These are phyloP conservation scores for Pseudoturritis turrita DNA, from an alignment of 345 rosid species.

Conservation along the genomic window DNA sequence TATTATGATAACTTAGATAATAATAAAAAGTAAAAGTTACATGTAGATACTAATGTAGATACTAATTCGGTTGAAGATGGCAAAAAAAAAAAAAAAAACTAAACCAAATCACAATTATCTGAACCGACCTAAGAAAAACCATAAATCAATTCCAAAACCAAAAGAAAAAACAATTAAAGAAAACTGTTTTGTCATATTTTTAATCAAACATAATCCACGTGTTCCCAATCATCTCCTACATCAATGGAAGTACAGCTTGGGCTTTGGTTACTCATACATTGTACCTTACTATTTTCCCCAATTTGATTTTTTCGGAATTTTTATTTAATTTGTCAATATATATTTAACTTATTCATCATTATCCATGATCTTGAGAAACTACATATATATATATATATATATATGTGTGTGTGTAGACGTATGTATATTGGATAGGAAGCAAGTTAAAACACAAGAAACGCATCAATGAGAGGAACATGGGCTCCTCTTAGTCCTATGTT, in stretches of 20 bases:
- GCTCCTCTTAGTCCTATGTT: conserved; percentile 27
- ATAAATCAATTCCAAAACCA: not conserved
- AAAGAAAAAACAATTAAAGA: not conserved
- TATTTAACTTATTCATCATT: conserved; percentile 12
- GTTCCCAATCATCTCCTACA: conserved; percentile 30
- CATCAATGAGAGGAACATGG: conserved; percentile 25
- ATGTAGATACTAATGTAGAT: too few relatives aligned
- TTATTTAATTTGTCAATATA: conserved; percentile 14
- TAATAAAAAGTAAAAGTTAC: too few relatives aligned
- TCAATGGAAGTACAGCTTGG: conserved; percentile 35
- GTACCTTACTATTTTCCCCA: conserved; percentile 26
- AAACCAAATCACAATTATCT: not conserved
- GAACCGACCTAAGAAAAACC: not conserved
- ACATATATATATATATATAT: not conserved
- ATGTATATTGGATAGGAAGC: conserved; percentile 25
- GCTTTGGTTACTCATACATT: conserved; percentile 24
- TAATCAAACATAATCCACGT: conserved; percentile 16
- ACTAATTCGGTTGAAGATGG: not conserved
- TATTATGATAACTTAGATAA: too few relatives aligned
- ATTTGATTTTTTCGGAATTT: not conserved
- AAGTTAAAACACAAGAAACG: conserved; percentile 21
- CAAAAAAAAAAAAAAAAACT: not conserved
- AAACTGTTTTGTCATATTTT: not conserved
- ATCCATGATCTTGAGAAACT: conserved; percentile 7
- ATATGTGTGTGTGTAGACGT: not conserved